Evolutionary conservation across 2,329 filamentous ascomycete genomes (phyloP).

Genomic region (Sporothrix humicola): DNA sequence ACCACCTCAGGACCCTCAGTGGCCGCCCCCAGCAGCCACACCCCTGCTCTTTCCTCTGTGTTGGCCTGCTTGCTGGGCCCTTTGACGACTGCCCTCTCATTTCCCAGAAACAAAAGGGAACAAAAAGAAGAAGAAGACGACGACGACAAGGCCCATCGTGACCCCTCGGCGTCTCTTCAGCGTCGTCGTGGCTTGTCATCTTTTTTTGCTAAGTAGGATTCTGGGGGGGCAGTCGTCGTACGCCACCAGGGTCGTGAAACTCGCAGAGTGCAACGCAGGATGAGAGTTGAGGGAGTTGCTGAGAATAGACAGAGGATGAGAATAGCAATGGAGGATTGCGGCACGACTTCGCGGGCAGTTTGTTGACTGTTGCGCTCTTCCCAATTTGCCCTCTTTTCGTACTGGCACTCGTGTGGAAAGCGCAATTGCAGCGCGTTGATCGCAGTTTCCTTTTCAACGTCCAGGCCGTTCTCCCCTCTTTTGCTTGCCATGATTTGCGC

Average conservation of each 20-base stretch:
- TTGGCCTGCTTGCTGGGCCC: background rate
- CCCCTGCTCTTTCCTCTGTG: background rate
- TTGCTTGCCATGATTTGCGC: too few species aligned
- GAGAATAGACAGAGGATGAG: background rate
- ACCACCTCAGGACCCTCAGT: background rate
- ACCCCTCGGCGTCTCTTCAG: background rate
- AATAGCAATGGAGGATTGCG: background rate
- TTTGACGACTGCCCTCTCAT: background rate
- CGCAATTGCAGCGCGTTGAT: background rate
- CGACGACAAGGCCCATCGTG: background rate
- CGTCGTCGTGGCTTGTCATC: background rate
- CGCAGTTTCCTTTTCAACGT: constrained; percentile 20
- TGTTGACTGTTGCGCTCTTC: background rate
- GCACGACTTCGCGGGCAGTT: background rate
- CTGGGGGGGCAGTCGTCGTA: background rate
- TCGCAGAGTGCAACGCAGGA: background rate
- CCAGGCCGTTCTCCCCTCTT: background rate
- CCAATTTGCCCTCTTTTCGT: background rate
- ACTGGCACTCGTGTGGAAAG: too few species aligned
- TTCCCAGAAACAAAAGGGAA: background rate
- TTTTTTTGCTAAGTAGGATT: background rate
- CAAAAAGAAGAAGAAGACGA: background rate
- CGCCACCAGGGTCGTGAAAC: constrained; percentile 19
- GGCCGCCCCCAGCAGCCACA: background rate
- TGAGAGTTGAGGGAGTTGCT: background rate